These are phyloP conservation scores for Pythium aphanidermatum DNA, from an alignment of 352 stramenopile species.

Conservation along the genomic window DNA sequence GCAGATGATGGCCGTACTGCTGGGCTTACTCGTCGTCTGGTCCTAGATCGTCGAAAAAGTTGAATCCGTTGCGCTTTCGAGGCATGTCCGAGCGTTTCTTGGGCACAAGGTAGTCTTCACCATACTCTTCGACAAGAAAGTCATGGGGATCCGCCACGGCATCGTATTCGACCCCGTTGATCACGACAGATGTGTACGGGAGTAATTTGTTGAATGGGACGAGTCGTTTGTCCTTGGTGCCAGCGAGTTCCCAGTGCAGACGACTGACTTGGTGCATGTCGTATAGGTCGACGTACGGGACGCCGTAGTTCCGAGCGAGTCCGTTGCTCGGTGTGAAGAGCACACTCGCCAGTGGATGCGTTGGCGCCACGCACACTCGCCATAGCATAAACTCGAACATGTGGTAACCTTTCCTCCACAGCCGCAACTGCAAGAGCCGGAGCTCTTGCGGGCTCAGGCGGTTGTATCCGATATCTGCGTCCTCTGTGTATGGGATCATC, in stretches of 20 bases:
- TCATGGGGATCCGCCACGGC: background rate
- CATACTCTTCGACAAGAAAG: conserved; percentile 1
- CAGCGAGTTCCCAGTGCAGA: no score
- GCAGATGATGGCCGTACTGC: no score
- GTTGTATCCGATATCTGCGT: conserved; percentile 29
- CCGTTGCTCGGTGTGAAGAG: conserved; percentile 26
- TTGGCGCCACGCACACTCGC: conserved; percentile 40
- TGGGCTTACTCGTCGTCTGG: no score
- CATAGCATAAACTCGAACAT: conserved; percentile 37
- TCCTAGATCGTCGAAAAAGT: no score
- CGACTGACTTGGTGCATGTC: conserved; percentile 25
- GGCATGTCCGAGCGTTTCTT: background rate
- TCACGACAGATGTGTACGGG: conserved; percentile 24
- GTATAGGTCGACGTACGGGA: conserved; percentile 42
- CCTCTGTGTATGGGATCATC: conserved; percentile 37
- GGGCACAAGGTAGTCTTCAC: conserved; percentile 2
- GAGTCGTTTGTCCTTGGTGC: conserved; percentile 13
- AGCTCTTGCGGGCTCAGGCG: background rate
- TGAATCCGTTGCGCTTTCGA: no score
- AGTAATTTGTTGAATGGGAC: conserved; percentile 17
- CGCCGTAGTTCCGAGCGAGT: conserved; percentile 20
- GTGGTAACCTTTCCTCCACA: conserved; percentile 31
- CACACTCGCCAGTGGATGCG: conserved; percentile 27
- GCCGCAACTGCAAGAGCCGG: conserved; percentile 11
- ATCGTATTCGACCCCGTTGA: conserved; percentile 30